Percentiles rank a stretch among this genome's conserved stretches.
Evolutionary conservation across 139 green algal genomes (phyloP).

Genomic region (Micractinium sp.): DNA sequence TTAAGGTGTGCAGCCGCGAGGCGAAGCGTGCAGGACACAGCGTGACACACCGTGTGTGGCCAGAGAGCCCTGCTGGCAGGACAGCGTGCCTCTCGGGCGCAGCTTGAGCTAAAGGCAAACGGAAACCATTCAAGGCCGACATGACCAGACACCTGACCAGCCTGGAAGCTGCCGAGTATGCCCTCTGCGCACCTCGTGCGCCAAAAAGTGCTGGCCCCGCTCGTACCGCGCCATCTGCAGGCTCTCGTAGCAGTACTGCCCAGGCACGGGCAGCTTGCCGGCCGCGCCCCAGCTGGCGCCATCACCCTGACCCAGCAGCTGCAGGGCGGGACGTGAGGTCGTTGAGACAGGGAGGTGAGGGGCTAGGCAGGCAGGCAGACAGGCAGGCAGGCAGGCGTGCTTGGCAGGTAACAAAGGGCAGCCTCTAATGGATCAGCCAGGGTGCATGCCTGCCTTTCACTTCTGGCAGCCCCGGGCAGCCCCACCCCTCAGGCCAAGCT

Average conservation of each 20-base stretch:
- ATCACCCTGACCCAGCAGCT: slow-evolving; percentile 46
- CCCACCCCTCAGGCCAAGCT: not conserved
- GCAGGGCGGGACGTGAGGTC: not conserved
- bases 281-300: slow-evolving; percentile 47
- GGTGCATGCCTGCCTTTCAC: not conserved
- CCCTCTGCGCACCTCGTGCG: slow-evolving; percentile 58
- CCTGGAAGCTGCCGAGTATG: not conserved
- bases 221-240: slow-evolving; percentile 75
- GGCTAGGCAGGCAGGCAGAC: not conserved
- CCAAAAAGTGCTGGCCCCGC: slow-evolving; percentile 69
- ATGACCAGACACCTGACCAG: too few species aligned
- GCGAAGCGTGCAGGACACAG: too few species aligned
- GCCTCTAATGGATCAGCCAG: not conserved
- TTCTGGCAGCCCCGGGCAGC: not conserved
- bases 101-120: too few species aligned
- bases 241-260: slow-evolving; percentile 72
- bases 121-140: too few species aligned
- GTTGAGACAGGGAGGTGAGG: not conserved
- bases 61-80: too few species aligned
- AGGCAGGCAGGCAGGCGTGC: not conserved
- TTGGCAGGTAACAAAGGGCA: not conserved
- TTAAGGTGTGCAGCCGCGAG: too few species aligned
- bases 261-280: slow-evolving; percentile 52
- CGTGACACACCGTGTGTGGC: too few species aligned
- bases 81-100: too few species aligned